Evolutionary conservation across 2,329 filamentous ascomycete genomes (phyloP), one percentile per base, ranked within the genome.

Genomic region (Lachnum nothofagi): DNA sequence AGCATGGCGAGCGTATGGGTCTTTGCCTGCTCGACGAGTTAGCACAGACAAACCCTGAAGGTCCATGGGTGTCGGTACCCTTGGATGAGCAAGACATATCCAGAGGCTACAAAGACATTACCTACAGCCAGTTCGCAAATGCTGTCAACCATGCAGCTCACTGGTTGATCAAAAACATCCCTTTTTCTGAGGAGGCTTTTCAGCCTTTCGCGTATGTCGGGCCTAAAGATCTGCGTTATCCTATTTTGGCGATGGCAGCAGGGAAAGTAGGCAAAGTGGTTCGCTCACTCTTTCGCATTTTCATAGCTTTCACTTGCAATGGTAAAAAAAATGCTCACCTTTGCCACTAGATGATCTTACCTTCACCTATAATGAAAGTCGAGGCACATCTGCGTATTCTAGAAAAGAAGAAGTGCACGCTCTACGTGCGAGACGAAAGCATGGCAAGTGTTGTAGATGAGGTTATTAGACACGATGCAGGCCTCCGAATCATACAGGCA

Each of bases 1-100:
- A 27, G 29, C 39, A 48, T 48, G 31, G 39, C 35, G 45, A 42
- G 22, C 45, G 39, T 23, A 2, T 48, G 1, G 22, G 22, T 5
- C 8, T 48, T 38, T 48, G 37, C 5, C 33, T 47, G 25, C 37
- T 47, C 20, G 44, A 47, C 17, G 27, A 42, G 27, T 27, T 37
- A 17, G 29, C 38, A 12, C 37, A 42, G 34, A 9, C 8, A n/a
- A 20, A 47, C 19, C 27, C 27, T 10, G 34, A 45, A 19, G n/a
- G 40, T 29, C 17, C 23, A 27, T 27, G 25, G 25, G 25, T 27
- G 25, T 27, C 25, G 25, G 25, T 27, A 27, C 25, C 25, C 25
- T 27, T 27, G 25, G 25, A 27, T 27, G 25, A 27, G 25, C 25
- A 27, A 27, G 12, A 27, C 25, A 27, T 27, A 27, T 27, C 25